Evolutionary conservation across 345 rosid species (phyloP), one percentile per base, ranked within the genome.

Genomic region (Angophora floribunda): DNA sequence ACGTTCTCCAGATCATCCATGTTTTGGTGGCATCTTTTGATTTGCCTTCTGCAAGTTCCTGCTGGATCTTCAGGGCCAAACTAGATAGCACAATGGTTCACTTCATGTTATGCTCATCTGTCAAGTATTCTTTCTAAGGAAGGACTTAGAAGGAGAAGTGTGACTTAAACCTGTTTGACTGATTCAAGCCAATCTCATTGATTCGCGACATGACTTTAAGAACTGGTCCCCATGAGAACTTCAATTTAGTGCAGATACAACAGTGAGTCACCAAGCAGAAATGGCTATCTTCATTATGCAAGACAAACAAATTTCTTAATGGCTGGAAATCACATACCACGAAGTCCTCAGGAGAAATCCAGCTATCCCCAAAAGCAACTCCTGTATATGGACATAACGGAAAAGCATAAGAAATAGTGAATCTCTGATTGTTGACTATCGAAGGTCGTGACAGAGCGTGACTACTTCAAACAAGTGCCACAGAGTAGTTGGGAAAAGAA

Each of bases 301-400:
- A 87, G 17, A 87, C 1, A 44, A 45, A 10, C 14, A 51, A 30
- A 87, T 75, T 51, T 87, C 44, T 15, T 82, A 5, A 45, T 15
- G 36, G 85, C 88, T 65, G 87, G 87, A 75, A 26, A 47, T 61
- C 21, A 61, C 87, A 9, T 88, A 91, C 95, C 93, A 87, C 90
- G 87, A 91, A 91, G 88, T 93, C 93, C 90, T 89, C 94, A 2
- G 94, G 94, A 41, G 95, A 93, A 89, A 93, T 93, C 95, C 94
- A 93, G 63, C 93, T 90, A 85, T 93, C 90, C 12, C 94, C 95
- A 88, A 93, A 87, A 78, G 93, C 95, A 86, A 93, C 90, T 51
- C 90, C 95, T 93, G 85, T 30, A 67, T 51, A 47, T 19, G 47
- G n/a, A 65, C 13, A 59, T 21, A 2, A 47, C 9, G 11, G 12